phyloP scores from a whole-genome alignment of 345 rosid species.

The Boechera retrofracta region DNA sequence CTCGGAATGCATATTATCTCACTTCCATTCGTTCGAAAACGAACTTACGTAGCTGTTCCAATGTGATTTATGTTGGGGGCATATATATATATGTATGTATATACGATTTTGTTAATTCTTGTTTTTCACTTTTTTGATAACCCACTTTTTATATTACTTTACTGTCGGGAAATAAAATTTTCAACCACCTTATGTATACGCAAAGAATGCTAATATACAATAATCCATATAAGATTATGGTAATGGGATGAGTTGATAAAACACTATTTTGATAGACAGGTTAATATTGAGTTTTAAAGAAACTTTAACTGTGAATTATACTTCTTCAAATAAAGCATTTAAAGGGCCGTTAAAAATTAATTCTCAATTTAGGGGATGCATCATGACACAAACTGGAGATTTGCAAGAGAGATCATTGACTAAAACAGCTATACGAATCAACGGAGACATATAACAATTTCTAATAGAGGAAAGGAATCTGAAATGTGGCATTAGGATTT shows the following conservation, averaged over 20 bases:
- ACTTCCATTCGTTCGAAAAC: too few species aligned
- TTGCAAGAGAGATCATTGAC: constrained; percentile 37
- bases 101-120: too few species aligned
- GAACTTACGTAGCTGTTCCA: too few species aligned
- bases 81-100: too few species aligned
- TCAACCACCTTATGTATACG: too few species aligned
- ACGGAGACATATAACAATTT: constrained; percentile 35
- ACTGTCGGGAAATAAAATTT: too few species aligned
- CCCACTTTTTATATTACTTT: too few species aligned
- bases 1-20: too few species aligned
- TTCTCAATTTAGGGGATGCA: constrained; percentile 11
- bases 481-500: constrained; percentile 75
- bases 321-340: background rate
- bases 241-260: background rate
- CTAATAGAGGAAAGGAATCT: constrained; percentile 70
- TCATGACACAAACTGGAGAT: constrained; percentile 28
- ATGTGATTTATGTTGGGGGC: too few species aligned
- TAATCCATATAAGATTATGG: background rate
- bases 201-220: background rate
- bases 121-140: too few species aligned
- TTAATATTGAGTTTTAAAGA: background rate
- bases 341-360: background rate
- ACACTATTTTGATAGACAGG: background rate
- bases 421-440: constrained; percentile 33
- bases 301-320: background rate